Base-by-base conservation (phyloP, 1,284 basidiomycete species). In the Leccinum fuscescens region DNA sequence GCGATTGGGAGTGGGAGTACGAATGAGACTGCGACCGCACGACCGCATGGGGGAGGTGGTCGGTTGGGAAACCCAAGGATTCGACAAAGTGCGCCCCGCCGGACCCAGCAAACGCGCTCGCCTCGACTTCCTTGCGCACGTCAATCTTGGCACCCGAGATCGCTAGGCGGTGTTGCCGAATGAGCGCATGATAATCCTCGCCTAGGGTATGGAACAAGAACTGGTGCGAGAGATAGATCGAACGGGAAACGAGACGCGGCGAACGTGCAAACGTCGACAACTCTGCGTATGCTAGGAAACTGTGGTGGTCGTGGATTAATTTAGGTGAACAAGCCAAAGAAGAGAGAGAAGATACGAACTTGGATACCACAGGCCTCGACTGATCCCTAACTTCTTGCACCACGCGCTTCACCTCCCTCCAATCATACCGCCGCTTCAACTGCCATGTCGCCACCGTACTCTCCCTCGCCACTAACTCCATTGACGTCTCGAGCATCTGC, bases 171-270 rank as follows among this genome's bases (percentile, higher is more conserved):
- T 86, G 81, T 1, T 84, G 81, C 0, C 90, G 85, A 35, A 93
- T 80, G 9, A 92, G 84, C 0, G 89, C 86, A 65, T 90, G 90
- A 64, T 92, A 92, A 69, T 94, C 92, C 63, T 89, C 88, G 1
- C 85, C 83, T 0, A 93, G 80, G 1, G 84, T 80, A 66, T 85
- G 82, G 78, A 94, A 95, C 8, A 86, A 79, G 72, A 94, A 90
- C 64, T 94, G 92, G 65, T 91, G 89, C 0, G 87, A 86, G 12
- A 92, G 83, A 71, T 94, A 94, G 44, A 96, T 80, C 0, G 89
- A 81, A 0, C 85, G 80, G 1, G 92, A 89, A 1, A 92, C 79
- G 24, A 92, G 77, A 2, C 75, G 78, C 0, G 80, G 77, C 2
- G 85, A 84, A 5, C 76, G 77, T 2, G 86, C 85, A 71, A 77